Evolutionary conservation across 345 rosid genomes (phyloP).

Genomic region (Eucalyptus microcorys): DNA sequence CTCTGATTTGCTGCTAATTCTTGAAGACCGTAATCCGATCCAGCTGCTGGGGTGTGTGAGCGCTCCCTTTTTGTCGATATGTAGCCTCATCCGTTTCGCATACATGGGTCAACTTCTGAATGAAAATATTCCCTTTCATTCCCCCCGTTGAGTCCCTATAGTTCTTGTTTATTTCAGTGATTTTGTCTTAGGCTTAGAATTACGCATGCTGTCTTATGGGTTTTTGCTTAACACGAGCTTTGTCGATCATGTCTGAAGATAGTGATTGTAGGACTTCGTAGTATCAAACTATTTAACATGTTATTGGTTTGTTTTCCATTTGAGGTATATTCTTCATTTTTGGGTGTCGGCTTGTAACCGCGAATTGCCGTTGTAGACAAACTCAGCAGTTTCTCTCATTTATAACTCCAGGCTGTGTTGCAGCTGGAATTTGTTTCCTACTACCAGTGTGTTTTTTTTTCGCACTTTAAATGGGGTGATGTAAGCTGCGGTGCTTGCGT

Average conservation of each 20-base stretch:
- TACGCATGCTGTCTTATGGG: background rate
- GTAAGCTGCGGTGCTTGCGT: background rate
- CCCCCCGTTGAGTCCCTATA: background rate
- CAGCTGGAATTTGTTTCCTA: background rate
- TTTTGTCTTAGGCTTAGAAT: background rate
- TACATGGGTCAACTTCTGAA: background rate
- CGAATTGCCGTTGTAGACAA: background rate
- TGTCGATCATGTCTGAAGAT: background rate
- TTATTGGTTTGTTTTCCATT: background rate
- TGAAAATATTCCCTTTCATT: background rate
- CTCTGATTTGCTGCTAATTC: background rate
- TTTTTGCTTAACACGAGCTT: background rate
- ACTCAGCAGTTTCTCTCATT: background rate
- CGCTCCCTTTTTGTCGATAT: background rate
- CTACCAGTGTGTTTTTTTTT: background rate
- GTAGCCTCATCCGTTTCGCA: background rate
- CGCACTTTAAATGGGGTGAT: background rate
- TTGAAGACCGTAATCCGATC: background rate
- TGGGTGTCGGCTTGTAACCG: background rate
- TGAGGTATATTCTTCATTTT: background rate
- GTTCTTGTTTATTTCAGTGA: background rate
- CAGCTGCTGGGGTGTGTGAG: background rate
- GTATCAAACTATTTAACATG: background rate
- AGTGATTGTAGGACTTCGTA: background rate
- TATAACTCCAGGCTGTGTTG: background rate